These are phyloP conservation scores for Auricularia sp. DNA, from an alignment of 768 basidiomycete species.

Conservation along the genomic window DNA sequence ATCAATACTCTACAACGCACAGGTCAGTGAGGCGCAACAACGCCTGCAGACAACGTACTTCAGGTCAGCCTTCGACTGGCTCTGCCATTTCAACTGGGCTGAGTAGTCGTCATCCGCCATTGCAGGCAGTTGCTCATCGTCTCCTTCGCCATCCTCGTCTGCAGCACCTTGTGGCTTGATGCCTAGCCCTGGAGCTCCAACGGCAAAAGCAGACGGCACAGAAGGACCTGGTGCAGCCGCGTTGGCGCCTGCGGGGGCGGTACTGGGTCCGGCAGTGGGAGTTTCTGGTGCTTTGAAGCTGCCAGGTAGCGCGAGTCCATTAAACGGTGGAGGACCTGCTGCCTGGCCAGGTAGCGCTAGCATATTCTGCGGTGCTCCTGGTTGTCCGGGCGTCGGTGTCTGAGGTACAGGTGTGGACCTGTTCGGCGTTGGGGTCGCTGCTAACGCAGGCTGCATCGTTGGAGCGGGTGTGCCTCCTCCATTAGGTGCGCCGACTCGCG, in stretches of 20 bases:
- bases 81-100: constrained; percentile 72
- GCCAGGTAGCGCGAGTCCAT: neutral
- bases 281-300: neutral
- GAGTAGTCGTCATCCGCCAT: constrained; percentile 89
- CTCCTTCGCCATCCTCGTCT: constrained; percentile 36
- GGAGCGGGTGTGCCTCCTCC: constrained; percentile 3
- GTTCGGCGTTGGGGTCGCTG: neutral
- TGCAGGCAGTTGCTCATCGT: constrained; percentile 69
- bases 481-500: constrained; percentile 14
- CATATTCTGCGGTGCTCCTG: no score
- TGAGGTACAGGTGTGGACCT: neutral
- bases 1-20: constrained; percentile 55
- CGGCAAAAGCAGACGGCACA: neutral
- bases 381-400: no score
- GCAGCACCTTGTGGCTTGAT: neutral
- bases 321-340: neutral
- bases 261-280: neutral
- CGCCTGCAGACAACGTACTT: constrained; percentile 37
- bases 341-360: no score
- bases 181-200: neutral
- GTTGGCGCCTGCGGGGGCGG: neutral
- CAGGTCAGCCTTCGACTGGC: constrained; percentile 79
- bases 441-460: neutral
- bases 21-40: neutral
- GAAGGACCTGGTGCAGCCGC: neutral